Conservation (phyloP, 805 yeast species). For the Yarrowia hollandica region DNA sequence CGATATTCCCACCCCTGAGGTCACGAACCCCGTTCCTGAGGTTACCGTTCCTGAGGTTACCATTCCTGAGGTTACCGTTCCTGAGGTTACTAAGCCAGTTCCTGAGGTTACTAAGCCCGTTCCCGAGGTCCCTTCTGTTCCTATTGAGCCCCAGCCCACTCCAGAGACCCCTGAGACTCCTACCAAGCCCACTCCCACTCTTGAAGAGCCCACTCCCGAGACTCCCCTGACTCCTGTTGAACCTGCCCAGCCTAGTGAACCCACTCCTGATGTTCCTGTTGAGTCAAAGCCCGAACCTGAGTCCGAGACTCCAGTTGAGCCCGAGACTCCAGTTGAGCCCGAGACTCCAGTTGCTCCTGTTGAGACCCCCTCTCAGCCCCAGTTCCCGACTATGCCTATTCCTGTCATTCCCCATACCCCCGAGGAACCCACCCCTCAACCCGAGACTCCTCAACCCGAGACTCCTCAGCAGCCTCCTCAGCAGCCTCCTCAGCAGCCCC, state of each 20-base stretch:
- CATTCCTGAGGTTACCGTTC: not conserved
- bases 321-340: not conserved
- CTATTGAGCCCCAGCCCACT: not conserved
- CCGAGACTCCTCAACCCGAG: not conserved
- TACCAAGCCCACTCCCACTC: constrained; percentile 2
- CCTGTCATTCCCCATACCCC: not conserved
- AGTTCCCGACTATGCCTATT: not conserved
- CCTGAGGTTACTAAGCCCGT: not conserved
- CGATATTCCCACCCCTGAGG: not conserved
- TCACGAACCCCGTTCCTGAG: not conserved
- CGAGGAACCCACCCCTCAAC: not conserved
- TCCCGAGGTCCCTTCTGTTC: not conserved
- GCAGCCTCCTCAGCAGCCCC: not conserved
- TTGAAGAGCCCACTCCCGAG: constrained; percentile 9
- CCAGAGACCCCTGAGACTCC: not conserved
- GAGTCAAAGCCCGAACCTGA: too few relatives aligned
- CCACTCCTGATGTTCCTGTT: not conserved
- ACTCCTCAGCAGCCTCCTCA: not conserved
- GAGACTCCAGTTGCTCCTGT: too few relatives aligned
- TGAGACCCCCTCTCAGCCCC: too few relatives aligned
- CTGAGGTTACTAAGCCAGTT: not conserved
- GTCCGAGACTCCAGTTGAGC: not conserved
- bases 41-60: not conserved
- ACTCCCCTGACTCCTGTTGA: not conserved
- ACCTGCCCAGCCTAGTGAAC: not conserved